phyloP scores from a whole-genome alignment of 73 alveolate species.

The Diophrys appendiculata region DNA sequence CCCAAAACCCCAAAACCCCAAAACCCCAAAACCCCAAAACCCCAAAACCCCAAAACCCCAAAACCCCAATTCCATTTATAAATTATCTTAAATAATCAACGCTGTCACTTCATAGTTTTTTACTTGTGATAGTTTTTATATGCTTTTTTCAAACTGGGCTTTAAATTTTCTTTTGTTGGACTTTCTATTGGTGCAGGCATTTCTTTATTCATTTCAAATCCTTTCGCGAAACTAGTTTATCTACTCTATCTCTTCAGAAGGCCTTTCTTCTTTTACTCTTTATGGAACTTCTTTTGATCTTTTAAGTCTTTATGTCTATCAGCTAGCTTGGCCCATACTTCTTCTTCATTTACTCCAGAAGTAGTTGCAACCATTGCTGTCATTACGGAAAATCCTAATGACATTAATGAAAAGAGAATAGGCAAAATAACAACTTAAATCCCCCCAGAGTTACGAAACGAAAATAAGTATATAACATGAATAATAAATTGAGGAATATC shows the following conservation, averaged over 20 bases:
- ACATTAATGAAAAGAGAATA: background rate
- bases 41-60: no score
- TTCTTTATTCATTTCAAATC: no score
- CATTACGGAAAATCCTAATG: background rate
- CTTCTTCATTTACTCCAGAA: constrained; percentile 6
- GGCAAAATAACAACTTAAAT: background rate
- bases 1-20: no score
- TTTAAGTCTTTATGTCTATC: background rate
- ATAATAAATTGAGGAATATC: constrained; percentile 8
- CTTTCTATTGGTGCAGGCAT: no score
- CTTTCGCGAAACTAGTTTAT: background rate
- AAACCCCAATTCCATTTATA: no score
- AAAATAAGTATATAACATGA: background rate
- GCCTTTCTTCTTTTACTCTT: no score
- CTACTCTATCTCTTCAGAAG: background rate
- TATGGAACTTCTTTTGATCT: background rate
- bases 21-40: no score
- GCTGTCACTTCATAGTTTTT: no score
- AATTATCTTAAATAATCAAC: no score
- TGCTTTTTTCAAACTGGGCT: no score
- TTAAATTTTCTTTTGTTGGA: no score
- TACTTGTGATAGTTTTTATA: no score
- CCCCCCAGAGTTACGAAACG: background rate
- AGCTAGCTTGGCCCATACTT: background rate
- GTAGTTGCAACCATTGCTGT: constrained; percentile 5